Evolutionary conservation across 129 eudicot species (phyloP).

Genomic region (Chrysanthemum lavandulifolium): DNA sequence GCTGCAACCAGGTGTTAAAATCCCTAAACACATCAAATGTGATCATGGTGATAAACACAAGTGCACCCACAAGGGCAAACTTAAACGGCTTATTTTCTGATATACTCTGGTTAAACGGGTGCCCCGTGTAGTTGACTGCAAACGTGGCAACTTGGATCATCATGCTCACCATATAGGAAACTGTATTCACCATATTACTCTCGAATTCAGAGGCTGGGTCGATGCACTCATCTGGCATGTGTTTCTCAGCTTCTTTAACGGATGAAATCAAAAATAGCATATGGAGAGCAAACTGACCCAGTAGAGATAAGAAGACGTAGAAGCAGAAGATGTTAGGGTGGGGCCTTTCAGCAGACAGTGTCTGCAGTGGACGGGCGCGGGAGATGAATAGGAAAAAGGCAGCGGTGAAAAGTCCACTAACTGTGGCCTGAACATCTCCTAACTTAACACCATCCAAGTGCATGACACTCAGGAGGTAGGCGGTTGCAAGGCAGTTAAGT

Average conservation of each 20-base stretch:
- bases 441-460: conserved; percentile 80
- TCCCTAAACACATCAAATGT: conserved; percentile 72
- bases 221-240: conserved; percentile 94
- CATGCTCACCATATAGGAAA: conserved; percentile 85
- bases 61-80: conserved; percentile 67
- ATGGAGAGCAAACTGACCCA: conserved; percentile 77
- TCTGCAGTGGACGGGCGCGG: conserved; percentile 73
- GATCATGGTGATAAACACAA: conserved; percentile 66
- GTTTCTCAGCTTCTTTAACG: conserved; percentile 71
- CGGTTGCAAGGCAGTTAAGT: conserved; percentile 89
- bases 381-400: conserved; percentile 89
- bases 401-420: conserved; percentile 88
- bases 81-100: conserved; percentile 69
- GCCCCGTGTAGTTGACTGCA: conserved; percentile 95
- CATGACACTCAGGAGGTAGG: conserved; percentile 84
- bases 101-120: conserved; percentile 87
- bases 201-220: conserved; percentile 87
- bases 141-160: conserved; percentile 96
- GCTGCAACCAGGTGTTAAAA: conserved; percentile 73
- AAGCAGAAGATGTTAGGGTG: conserved; percentile 82
- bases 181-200: conserved; percentile 81
- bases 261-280: conserved; percentile 62
- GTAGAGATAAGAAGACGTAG: conserved; percentile 73
- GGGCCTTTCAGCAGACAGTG: conserved; percentile 80
- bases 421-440: conserved; percentile 92